A percentile compares a stretch with the other conserved stretches of the same genome.
phyloP scores from a whole-genome alignment of 345 rosid species.

The Bretschneidera sinensis region DNA sequence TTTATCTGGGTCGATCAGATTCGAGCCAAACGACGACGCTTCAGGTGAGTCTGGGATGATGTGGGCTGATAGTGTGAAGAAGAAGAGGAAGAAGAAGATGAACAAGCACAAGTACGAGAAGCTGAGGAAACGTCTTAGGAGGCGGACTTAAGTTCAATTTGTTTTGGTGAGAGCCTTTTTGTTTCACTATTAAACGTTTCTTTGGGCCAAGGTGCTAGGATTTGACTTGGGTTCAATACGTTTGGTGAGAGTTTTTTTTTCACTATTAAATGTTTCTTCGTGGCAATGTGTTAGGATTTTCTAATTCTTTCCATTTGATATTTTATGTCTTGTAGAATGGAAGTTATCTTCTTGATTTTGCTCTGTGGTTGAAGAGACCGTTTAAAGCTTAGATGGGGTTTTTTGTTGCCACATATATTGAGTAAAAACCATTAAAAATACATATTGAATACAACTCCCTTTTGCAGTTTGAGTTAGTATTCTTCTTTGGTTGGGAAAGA shows the following conservation, averaged over 20 bases:
- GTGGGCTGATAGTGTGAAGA: slow-evolving; percentile 67
- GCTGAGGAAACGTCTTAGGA: slow-evolving; percentile 46
- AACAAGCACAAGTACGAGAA: slow-evolving; percentile 58
- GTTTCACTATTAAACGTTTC: background rate
- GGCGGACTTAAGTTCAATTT: slow-evolving; percentile 12
- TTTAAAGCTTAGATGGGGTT: background rate
- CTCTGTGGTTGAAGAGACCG: background rate
- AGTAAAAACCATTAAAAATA: no score
- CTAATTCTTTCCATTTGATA: no score
- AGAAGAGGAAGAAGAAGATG: slow-evolving; percentile 76
- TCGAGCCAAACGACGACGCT: slow-evolving; percentile 12
- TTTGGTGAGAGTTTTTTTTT: background rate
- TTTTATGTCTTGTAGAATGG: background rate
- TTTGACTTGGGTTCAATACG: slow-evolving; percentile 1
- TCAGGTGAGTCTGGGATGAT: slow-evolving; percentile 14
- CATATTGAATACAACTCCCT: no score
- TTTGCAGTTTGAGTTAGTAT: background rate
- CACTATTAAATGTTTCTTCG: no score
- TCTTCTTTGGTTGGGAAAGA: background rate
- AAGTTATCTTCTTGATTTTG: background rate
- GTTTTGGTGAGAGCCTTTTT: background rate
- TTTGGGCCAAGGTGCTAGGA: background rate
- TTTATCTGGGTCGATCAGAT: slow-evolving; percentile 11
- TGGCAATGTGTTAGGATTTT: background rate
- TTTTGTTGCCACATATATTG: background rate